Evolutionary conservation across 2,329 filamentous ascomycete species (phyloP).

Genomic region (Cercospora sesami): DNA sequence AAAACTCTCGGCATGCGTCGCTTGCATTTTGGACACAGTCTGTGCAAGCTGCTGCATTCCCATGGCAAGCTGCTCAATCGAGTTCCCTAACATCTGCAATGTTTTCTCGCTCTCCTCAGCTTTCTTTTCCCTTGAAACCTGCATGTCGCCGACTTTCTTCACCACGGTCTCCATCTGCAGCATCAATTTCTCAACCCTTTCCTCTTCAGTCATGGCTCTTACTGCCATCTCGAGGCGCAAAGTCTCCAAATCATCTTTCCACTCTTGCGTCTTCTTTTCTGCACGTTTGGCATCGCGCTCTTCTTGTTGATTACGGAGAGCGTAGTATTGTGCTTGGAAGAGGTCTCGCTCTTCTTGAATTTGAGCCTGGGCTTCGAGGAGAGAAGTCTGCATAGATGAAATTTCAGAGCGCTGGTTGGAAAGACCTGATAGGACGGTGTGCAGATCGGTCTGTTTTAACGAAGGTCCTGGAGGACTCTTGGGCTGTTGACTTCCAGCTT

Average conservation of each 20-base stretch:
- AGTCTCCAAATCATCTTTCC: background rate
- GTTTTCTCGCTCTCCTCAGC: background rate
- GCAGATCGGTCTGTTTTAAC: background rate
- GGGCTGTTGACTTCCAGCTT: background rate
- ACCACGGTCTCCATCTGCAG: background rate
- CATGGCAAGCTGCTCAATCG: background rate
- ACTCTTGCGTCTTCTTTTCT: background rate
- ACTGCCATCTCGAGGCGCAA: background rate
- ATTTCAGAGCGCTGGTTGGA: background rate
- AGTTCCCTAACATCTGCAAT: background rate
- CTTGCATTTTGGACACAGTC: background rate
- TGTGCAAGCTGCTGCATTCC: background rate
- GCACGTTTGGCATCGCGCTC: background rate
- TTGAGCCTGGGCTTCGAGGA: slow-evolving; percentile 6
- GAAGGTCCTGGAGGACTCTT: background rate
- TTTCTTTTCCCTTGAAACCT: background rate
- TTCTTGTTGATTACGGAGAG: slow-evolving; percentile 9
- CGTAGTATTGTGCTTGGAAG: slow-evolving; percentile 8
- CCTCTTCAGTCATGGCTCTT: background rate
- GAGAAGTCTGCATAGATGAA: background rate
- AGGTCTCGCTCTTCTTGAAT: slow-evolving; percentile 11
- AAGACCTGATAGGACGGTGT: background rate
- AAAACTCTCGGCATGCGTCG: background rate
- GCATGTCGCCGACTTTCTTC: background rate
- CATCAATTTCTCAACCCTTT: background rate